Conservation (phyloP, 164 flowering plant genomes). For the Houttuynia cordata region DNA sequence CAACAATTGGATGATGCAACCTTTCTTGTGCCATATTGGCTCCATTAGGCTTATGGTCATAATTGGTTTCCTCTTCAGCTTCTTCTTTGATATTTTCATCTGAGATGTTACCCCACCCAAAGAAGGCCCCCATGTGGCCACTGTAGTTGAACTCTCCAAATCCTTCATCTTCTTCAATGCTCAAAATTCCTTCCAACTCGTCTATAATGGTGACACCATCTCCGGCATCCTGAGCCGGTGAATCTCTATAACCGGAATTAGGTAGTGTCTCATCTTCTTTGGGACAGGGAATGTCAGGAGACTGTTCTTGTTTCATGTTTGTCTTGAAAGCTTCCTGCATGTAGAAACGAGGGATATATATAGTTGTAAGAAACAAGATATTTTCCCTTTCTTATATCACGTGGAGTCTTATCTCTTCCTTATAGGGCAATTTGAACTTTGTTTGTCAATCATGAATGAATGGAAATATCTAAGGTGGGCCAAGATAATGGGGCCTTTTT, state of each 20-base stretch:
- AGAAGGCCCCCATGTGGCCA: constrained; percentile 22
- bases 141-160: neutral
- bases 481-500: too few species aligned
- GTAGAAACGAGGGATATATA: too few species aligned
- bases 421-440: too few species aligned
- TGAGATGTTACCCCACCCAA: constrained; percentile 22
- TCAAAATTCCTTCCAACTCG: constrained; percentile 24
- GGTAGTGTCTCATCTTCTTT: constrained; percentile 29
- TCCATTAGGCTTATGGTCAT: neutral
- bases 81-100: constrained; percentile 4
- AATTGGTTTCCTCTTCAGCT: neutral
- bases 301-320: constrained; percentile 14
- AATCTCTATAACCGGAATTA: constrained; percentile 13
- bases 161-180: constrained; percentile 17
- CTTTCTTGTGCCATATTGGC: neutral
- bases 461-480: too few species aligned
- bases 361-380: too few species aligned
- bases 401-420: too few species aligned
- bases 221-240: neutral
- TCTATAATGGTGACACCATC: constrained; percentile 15
- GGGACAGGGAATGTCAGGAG: constrained; percentile 18
- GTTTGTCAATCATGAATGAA: too few species aligned
- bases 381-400: too few species aligned
- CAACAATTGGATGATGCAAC: constrained; percentile 10
- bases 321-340: too few species aligned